phyloP scores from a whole-genome alignment of 2,329 filamentous ascomycete genomes.

The Furcasterigmium furcatum region DNA sequence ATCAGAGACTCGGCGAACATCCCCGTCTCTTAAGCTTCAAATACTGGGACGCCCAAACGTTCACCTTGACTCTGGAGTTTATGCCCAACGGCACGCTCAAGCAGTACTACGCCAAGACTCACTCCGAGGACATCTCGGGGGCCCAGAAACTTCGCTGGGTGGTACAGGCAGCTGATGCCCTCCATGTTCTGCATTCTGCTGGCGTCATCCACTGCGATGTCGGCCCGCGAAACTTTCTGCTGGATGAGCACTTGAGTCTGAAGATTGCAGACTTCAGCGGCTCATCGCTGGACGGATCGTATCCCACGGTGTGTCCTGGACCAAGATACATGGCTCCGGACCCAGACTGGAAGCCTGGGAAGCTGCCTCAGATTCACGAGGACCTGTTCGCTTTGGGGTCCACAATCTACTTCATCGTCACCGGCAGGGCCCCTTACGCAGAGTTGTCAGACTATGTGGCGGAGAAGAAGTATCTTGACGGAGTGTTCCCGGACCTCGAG shows the following conservation, averaged over 20 bases:
- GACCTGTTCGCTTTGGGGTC: constrained; percentile 30
- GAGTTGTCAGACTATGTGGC: no score
- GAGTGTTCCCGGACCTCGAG: no score
- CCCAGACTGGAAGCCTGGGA: neutral
- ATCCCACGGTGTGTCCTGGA: constrained; percentile 15
- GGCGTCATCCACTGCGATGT: constrained; percentile 36
- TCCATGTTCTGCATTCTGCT: neutral
- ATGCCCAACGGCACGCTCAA: constrained; percentile 5
- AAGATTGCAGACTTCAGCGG: constrained; percentile 26
- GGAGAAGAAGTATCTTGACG: no score
- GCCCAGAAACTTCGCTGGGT: neutral
- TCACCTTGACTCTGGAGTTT: constrained; percentile 1
- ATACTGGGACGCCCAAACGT: constrained; percentile 1
- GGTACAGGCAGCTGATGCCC: neutral
- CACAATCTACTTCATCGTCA: constrained; percentile 28
- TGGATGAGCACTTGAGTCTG: constrained; percentile 18
- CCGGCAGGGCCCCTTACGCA: constrained; percentile 24
- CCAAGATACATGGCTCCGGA: constrained; percentile 14
- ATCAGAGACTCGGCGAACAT: constrained; percentile 4
- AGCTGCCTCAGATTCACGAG: constrained; percentile 9
- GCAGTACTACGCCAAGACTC: neutral
- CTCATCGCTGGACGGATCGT: constrained; percentile 21
- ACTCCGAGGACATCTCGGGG: neutral
- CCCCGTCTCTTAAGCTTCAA: neutral
- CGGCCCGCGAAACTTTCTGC: constrained; percentile 29